Percentiles rank a stretch among this genome's conserved stretches.
Conservation (phyloP, 805 yeast species). For the Kluyveromyces siamensis region DNA sequence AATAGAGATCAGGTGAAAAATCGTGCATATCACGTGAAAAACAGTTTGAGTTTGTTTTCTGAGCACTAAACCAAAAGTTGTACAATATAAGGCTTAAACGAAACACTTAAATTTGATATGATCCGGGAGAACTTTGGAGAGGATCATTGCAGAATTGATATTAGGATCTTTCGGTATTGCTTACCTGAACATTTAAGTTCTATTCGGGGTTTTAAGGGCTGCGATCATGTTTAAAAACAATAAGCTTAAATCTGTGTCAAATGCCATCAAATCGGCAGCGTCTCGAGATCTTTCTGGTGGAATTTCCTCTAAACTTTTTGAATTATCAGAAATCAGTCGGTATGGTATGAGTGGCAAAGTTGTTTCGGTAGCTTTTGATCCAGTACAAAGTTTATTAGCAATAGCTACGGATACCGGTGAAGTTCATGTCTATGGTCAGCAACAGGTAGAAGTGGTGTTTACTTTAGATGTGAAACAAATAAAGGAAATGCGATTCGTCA, state of each 20-base stretch:
- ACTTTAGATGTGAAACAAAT: slow-evolving; percentile 45
- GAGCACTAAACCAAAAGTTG: background rate
- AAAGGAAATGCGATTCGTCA: slow-evolving; percentile 52
- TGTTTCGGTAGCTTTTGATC: slow-evolving; percentile 69
- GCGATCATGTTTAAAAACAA: slow-evolving; percentile 28
- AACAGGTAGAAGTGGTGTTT: slow-evolving; percentile 64
- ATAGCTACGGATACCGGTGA: slow-evolving; percentile 63
- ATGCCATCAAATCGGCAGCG: slow-evolving; percentile 27
- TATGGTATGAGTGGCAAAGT: slow-evolving; percentile 62
- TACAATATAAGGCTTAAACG: background rate
- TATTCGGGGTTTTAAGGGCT: background rate
- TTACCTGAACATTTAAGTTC: background rate
- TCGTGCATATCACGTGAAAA: background rate
- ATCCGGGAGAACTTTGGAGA: background rate
- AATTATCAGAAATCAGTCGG: slow-evolving; percentile 25
- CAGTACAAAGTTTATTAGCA: slow-evolving; percentile 80
- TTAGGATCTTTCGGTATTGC: too few species aligned
- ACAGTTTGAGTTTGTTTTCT: background rate
- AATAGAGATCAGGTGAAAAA: background rate
- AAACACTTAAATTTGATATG: background rate
- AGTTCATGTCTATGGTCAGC: slow-evolving; percentile 76
- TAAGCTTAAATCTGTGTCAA: slow-evolving; percentile 25
- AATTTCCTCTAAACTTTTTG: slow-evolving; percentile 24
- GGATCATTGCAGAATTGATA: too few species aligned
- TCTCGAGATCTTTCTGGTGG: slow-evolving; percentile 25